phyloP scores from a whole-genome alignment of 176 grass and related monocot genomes.

The Bromus sterilis region DNA sequence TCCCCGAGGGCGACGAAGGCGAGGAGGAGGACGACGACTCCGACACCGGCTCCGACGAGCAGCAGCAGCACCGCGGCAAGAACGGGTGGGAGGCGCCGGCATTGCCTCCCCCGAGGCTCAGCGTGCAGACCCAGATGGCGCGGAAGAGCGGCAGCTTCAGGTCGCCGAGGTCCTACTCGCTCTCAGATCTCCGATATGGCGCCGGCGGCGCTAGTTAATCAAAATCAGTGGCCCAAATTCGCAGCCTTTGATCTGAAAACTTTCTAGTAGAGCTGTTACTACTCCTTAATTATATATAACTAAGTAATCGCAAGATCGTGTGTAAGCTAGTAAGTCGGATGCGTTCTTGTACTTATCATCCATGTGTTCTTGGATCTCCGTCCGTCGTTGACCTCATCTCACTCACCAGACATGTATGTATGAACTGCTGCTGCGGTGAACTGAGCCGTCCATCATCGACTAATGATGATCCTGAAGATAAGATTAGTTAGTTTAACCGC shows the following conservation, averaged over 20 bases:
- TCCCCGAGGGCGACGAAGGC: conserved; percentile 52
- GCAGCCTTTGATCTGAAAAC: neutral
- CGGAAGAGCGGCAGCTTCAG: conserved; percentile 28
- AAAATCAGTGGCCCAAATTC: conserved; percentile 11
- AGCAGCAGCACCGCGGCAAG: conserved; percentile 17
- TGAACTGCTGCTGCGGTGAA: conserved; percentile 3
- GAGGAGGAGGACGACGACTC: conserved; percentile 37
- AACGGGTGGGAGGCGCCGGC: conserved; percentile 28
- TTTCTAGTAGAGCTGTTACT: conserved; percentile 17
- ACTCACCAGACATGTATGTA: neutral
- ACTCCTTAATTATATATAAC: conserved; percentile 9
- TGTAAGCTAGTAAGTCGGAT: conserved; percentile 20
- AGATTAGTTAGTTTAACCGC: neutral
- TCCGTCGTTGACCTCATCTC: conserved; percentile 16
- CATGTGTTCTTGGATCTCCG: neutral
- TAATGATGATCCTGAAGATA: conserved; percentile 20
- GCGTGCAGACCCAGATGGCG: neutral
- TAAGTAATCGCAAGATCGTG: neutral
- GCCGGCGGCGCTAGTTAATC: neutral
- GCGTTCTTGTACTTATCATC: conserved; percentile 5
- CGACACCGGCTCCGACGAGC: neutral
- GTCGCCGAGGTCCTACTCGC: conserved; percentile 55
- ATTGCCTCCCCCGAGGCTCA: conserved; percentile 33
- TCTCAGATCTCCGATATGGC: conserved; percentile 55
- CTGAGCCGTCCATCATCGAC: conserved; percentile 36